Conservation (phyloP, 495 filamentous ascomycete species). For the Beverwykella pulmonaria region DNA sequence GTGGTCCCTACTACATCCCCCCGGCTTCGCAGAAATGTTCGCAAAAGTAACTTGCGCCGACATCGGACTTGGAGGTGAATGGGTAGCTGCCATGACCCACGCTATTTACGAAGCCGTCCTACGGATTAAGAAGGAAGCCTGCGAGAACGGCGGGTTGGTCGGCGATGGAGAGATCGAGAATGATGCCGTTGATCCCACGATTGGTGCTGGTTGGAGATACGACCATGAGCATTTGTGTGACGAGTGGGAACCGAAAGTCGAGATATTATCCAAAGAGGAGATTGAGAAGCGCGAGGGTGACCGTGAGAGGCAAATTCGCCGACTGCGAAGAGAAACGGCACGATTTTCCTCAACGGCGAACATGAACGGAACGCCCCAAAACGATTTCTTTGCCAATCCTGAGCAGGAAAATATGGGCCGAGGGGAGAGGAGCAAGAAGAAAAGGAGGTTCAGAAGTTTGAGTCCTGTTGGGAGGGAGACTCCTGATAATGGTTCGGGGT, state of each 20-base stretch:
- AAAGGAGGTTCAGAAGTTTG: slow-evolving; percentile 85
- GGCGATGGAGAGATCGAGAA: slow-evolving; percentile 84
- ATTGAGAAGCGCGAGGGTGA: slow-evolving; percentile 98
- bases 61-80: slow-evolving; percentile 85
- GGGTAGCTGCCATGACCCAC: slow-evolving; percentile 90
- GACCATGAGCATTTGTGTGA: slow-evolving; percentile 86
- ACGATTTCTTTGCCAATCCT: slow-evolving; percentile 46
- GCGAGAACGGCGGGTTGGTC: slow-evolving; percentile 80
- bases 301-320: slow-evolving; percentile 83
- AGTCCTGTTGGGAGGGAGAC: slow-evolving; percentile 75
- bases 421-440: slow-evolving; percentile 90
- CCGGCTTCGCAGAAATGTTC: slow-evolving; percentile 88
- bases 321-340: slow-evolving; percentile 87
- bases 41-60: slow-evolving; percentile 91
- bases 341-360: slow-evolving; percentile 83
- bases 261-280: slow-evolving; percentile 88
- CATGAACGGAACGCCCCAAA: slow-evolving; percentile 63
- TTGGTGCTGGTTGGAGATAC: slow-evolving; percentile 90
- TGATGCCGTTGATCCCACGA: slow-evolving; percentile 69
- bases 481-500: slow-evolving; percentile 68
- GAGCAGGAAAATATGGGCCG: slow-evolving; percentile 72
- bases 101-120: slow-evolving; percentile 96
- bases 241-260: slow-evolving; percentile 94
- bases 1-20: slow-evolving; percentile 92
- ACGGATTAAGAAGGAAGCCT: slow-evolving; percentile 92